Evolutionary conservation across 1,284 basidiomycete species (phyloP).

Genomic region (Ustilago curta): DNA sequence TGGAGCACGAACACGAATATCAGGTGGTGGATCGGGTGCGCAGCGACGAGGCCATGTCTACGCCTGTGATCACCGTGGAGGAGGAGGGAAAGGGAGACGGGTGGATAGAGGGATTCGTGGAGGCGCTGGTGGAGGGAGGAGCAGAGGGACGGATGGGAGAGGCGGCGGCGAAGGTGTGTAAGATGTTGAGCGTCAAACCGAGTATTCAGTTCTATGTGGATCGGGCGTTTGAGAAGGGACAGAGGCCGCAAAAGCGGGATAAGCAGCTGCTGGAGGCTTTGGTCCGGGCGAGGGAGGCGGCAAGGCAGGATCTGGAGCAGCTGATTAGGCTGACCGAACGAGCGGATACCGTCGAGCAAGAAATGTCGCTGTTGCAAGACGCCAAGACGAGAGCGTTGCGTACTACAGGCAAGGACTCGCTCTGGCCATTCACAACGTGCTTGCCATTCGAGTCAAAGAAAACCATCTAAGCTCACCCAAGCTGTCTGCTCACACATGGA

Average conservation of each 20-base stretch:
- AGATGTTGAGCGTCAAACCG: conserved; percentile 20
- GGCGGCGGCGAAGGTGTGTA: conserved; percentile 15
- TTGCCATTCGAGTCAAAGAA: conserved; percentile 9
- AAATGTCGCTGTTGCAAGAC: not conserved
- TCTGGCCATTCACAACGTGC: conserved; percentile 21
- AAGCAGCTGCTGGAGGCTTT: conserved; percentile 18
- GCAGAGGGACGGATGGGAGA: not conserved
- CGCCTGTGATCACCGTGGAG: not conserved
- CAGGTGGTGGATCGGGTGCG: conserved; percentile 40
- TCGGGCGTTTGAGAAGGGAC: conserved; percentile 11
- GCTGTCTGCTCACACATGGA: not conserved
- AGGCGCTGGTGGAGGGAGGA: conserved; percentile 7
- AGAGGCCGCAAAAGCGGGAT: conserved; percentile 10
- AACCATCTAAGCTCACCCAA: not conserved
- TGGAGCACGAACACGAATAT: conserved; percentile 50
- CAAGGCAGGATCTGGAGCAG: conserved; percentile 3
- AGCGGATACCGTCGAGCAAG: conserved; percentile 2
- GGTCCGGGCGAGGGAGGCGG: conserved; percentile 13
- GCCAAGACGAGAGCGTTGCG: conserved; percentile 15
- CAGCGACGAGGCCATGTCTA: not conserved
- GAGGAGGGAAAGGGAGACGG: not conserved
- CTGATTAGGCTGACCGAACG: not conserved
- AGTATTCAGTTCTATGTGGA: conserved; percentile 48
- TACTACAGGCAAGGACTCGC: not conserved
- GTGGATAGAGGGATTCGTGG: not conserved